A percentile compares a stretch with the other conserved stretches of the same genome.
Conservation (phyloP, 495 filamentous ascomycete species). For the Sabuloglossum arenarium region DNA sequence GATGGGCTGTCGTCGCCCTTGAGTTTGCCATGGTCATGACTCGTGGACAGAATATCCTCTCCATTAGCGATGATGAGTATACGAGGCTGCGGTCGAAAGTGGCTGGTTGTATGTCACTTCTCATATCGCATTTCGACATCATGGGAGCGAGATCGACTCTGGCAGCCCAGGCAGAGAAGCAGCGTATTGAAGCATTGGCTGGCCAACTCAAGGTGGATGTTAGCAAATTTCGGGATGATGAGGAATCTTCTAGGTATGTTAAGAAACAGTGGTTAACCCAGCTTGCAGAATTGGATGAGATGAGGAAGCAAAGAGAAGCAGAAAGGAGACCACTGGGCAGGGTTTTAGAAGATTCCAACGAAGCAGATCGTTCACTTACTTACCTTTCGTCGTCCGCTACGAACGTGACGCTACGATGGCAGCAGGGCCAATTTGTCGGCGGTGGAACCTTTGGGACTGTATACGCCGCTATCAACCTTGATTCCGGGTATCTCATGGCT, state of each 20-base stretch:
- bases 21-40: conserved; percentile 98
- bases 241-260: conserved; percentile 55
- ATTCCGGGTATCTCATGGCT: conserved; percentile 90
- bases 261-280: conserved; percentile 49
- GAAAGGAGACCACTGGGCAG: conserved; percentile 76
- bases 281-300: conserved; percentile 54
- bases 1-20: conserved; percentile 85
- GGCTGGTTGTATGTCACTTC: conserved; percentile 88
- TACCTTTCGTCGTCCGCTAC: conserved; percentile 84
- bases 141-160: conserved; percentile 88
- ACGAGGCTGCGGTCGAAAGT: conserved; percentile 64
- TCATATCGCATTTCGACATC: conserved; percentile 97
- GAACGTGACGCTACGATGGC: conserved; percentile 88
- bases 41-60: conserved; percentile 70
- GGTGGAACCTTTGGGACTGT: conserved; percentile 95
- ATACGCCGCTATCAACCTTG: conserved; percentile 89
- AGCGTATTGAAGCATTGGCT: conserved; percentile 52
- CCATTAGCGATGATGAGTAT: conserved; percentile 73
- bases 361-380: conserved; percentile 84
- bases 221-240: conserved; percentile 59
- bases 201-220: conserved; percentile 58
- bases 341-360: conserved; percentile 83
- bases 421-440: conserved; percentile 91
- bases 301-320: conserved; percentile 55
- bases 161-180: conserved; percentile 79